Conservation (phyloP, 78 protist species). For the Isochrysis galbana region DNA sequence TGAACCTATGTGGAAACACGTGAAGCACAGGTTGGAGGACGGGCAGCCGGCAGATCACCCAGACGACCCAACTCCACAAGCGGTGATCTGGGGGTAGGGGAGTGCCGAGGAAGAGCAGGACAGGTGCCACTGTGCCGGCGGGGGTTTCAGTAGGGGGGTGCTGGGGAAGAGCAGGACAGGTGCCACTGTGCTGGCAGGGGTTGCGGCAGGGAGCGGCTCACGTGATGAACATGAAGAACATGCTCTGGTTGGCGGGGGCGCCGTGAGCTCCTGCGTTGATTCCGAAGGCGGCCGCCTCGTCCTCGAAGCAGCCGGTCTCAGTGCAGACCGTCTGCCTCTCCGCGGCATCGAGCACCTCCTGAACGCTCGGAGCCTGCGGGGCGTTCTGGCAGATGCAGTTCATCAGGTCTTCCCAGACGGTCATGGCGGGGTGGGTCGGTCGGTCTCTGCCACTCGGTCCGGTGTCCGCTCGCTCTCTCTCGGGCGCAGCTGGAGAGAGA, state of each 20-base stretch:
- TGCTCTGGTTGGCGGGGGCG: not conserved
- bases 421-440: no score
- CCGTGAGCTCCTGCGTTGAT: not conserved
- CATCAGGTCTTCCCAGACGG: slow-evolving; percentile 2
- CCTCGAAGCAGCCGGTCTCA: not conserved
- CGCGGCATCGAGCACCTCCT: not conserved
- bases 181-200: no score
- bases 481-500: no score
- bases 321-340: slow-evolving; percentile 19
- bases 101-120: not conserved
- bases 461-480: no score
- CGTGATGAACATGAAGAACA: slow-evolving; percentile 11
- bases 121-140: not conserved
- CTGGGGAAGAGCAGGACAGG: no score
- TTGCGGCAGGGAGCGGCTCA: not conserved
- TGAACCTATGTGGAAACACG: not conserved
- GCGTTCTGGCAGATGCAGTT: slow-evolving; percentile 17
- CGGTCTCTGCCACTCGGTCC: no score
- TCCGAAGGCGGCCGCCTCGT: not conserved
- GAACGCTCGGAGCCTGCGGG: not conserved
- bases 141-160: not conserved
- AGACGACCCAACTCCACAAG: not conserved
- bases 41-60: not conserved
- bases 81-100: no score
- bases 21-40: not conserved